Evolutionary conservation across 305 asterid genomes (phyloP).

Genomic region (Ruellia speciosa): DNA sequence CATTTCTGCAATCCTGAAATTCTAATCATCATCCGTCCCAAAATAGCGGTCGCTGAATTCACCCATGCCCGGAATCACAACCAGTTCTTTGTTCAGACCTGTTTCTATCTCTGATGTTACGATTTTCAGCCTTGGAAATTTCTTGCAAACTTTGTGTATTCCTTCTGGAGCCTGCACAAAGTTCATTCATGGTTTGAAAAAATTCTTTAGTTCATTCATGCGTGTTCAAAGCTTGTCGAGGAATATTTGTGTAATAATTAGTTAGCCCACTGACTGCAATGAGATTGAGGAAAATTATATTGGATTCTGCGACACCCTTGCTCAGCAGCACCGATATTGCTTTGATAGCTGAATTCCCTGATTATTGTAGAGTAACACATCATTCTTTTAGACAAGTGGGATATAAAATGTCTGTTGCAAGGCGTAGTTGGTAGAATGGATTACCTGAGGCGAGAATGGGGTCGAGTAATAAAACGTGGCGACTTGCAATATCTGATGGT

Average conservation of each 20-base stretch:
- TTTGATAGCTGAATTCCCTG: slow-evolving; percentile 82
- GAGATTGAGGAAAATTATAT: slow-evolving; percentile 83
- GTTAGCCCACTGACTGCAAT: slow-evolving; percentile 50
- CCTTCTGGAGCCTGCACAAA: slow-evolving; percentile 86
- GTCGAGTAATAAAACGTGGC: slow-evolving; percentile 78
- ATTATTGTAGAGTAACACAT: slow-evolving; percentile 1
- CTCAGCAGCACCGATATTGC: slow-evolving; percentile 68
- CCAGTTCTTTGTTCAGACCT: slow-evolving; percentile 46
- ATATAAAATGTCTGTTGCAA: not conserved
- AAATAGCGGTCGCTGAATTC: slow-evolving; percentile 90
- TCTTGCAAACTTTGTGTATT: slow-evolving; percentile 59
- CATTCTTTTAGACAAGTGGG: not conserved
- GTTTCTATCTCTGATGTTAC: slow-evolving; percentile 86
- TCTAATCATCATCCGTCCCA: slow-evolving; percentile 41
- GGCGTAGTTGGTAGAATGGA: too few species aligned
- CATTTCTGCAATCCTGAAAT: not conserved
- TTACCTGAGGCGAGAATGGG: slow-evolving; percentile 93
- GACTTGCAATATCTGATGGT: slow-evolving; percentile 81
- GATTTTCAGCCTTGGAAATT: slow-evolving; percentile 62
- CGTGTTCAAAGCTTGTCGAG: not conserved
- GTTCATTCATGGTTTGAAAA: slow-evolving; percentile 1
- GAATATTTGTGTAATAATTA: not conserved
- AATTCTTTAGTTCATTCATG: too few species aligned
- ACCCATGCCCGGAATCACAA: slow-evolving; percentile 93
- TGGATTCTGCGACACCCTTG: slow-evolving; percentile 83